Base-by-base conservation (phyloP, 1,139 yeast species). In the Candida glucosophila region DNA sequence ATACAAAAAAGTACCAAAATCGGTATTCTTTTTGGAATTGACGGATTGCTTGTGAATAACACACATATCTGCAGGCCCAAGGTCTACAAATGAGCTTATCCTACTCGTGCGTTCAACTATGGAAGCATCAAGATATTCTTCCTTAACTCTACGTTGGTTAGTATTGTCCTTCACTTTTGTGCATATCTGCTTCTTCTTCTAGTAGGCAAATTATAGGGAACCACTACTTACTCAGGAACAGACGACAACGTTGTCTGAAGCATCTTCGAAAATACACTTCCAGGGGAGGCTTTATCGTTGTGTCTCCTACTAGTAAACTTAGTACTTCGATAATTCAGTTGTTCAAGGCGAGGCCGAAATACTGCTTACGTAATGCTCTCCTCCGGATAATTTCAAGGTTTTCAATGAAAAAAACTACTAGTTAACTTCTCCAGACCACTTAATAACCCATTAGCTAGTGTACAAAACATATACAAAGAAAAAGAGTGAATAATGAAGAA, bases 61-160 rank as follows among this genome's bases (percentile, higher is more conserved):
- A 26, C 93, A 81, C 37, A 90, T 61, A 56, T 90, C 97, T 5
- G 95, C 88, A 0, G 95, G 95, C 0, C 98, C 98, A 28, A 90
- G 52, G 30, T 72, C 78, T 22, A 31, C 36, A 31, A 64, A 59
- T 13, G 63, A 49, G 29, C 58, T 65, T 26, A 72, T 47, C 29
- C 76, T 58, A 20, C 70, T 53, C 1, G 77, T 68, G 37, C 78
- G 52, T 42, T 70, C 76, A 21, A 60, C 55, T 19, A 72, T 44
- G 3, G 73, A 64, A 16, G 69, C 56, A 10, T 75, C 75, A 20
- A 61, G 52, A 35, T 58, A 56, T 32, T 63, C 71, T 39, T 72
- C 77, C 26, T 60, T 55, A 22, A 72, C 77, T 48, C 66, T 58
- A 31, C 19, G 22, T 14, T 12, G 12, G 44, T 39, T 38, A 38